phyloP scores from a whole-genome alignment of 2,329 filamentous ascomycete species.

The Pseudocercospora fijiensis region DNA sequence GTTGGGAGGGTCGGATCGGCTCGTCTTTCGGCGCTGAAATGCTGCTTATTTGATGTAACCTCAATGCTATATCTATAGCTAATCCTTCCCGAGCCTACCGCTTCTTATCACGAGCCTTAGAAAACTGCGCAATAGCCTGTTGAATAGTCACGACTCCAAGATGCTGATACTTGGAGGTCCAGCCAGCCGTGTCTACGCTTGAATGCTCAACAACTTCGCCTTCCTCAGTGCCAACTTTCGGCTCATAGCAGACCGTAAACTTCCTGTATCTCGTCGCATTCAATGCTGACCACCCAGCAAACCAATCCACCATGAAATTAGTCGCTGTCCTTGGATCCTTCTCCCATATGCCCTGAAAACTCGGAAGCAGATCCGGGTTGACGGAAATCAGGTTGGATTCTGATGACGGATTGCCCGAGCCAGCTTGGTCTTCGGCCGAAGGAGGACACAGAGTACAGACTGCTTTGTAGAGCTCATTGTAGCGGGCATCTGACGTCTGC shows the following conservation, averaged over 20 bases:
- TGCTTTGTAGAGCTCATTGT: constrained; percentile 25
- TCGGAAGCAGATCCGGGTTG: constrained; percentile 27
- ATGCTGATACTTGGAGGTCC: constrained; percentile 33
- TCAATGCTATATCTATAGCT: background rate
- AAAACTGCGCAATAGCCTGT: background rate
- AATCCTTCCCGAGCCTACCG: background rate
- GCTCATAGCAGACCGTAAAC: constrained; percentile 35
- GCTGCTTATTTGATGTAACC: no score
- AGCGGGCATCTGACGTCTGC: constrained; percentile 12
- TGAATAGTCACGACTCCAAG: constrained; percentile 23
- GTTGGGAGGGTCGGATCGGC: background rate
- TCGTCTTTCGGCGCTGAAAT: background rate
- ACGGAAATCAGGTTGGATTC: constrained; percentile 29
- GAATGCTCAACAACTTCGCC: constrained; percentile 2
- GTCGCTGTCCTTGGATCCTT: constrained; percentile 29
- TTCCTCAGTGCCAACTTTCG: constrained; percentile 4
- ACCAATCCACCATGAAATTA: constrained; percentile 37
- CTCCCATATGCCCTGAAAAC: constrained; percentile 29
- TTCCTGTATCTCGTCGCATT: constrained; percentile 30
- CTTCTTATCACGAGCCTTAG: background rate
- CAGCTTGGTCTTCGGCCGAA: constrained; percentile 22
- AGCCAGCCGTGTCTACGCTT: constrained; percentile 27
- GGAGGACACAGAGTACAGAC: constrained; percentile 32
- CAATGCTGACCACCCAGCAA: constrained; percentile 32
- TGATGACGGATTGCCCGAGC: constrained; percentile 18